These are phyloP conservation scores for Oropetium thomaeum DNA, from an alignment of 176 grass and related monocot genomes.

Conservation along the genomic window DNA sequence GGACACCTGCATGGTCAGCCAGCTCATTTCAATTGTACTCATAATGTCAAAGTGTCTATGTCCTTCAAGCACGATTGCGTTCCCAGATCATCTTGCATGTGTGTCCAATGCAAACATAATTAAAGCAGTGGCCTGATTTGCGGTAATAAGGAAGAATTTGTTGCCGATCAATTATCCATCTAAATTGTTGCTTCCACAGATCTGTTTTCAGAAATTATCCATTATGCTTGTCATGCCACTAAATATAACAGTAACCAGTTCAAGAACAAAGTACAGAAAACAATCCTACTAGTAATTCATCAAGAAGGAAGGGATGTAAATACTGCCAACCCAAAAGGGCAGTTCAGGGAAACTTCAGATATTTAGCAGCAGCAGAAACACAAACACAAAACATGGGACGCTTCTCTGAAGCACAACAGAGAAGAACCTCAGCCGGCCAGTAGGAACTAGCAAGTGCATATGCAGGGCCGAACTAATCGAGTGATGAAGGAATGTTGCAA, in stretches of 20 bases:
- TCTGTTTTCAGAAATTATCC: background rate
- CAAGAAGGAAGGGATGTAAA: background rate
- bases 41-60: conserved; percentile 19
- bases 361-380: conserved; percentile 19
- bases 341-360: conserved; percentile 22
- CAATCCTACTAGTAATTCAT: background rate
- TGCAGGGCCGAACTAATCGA: conserved; percentile 52
- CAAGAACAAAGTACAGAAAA: background rate
- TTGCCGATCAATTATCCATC: background rate
- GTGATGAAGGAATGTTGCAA: conserved; percentile 62
- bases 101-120: background rate
- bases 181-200: background rate
- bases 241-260: background rate
- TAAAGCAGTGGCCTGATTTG: background rate
- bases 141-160: background rate
- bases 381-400: conserved; percentile 41
- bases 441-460: conserved; percentile 27
- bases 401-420: conserved; percentile 29
- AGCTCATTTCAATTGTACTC: conserved; percentile 20
- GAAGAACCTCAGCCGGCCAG: conserved; percentile 16
- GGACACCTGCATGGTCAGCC: conserved; percentile 24
- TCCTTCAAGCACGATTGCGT: conserved; percentile 22
- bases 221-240: background rate
- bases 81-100: background rate
- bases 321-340: background rate